Base-by-base conservation (phyloP, 768 basidiomycete genomes). In the Boletus rubescentipes region DNA sequence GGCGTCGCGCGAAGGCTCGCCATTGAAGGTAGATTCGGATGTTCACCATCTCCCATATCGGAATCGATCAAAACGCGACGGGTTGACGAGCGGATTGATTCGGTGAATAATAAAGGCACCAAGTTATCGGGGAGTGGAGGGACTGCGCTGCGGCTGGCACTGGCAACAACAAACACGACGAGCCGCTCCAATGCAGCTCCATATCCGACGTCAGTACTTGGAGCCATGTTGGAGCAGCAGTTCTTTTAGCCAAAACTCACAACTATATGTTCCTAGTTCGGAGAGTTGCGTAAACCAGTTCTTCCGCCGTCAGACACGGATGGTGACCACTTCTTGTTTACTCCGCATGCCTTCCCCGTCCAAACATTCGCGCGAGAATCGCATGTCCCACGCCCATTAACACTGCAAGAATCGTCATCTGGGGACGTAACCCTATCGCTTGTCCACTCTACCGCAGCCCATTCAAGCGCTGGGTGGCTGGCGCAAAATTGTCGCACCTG, bases 151-250 rank as follows among this genome's bases (percentile, higher is more conserved):
- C 29, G 60, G 55, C 48, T 42, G 40, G 51, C 59, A 61, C 48
- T 51, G 54, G 42, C 16, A 45, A 9, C 36, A 34, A 46, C 53
- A 59, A 63, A 60, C 46, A 61, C n/a, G 14, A 18, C 46, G 46
- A 45, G 42, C 50, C 39, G 9, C 46, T 38, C 26, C 26, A 26
- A 26, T 6, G 3, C 26, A 6, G 26, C 26, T 26, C 26, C 26
- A 26, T n/a, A 51, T 42, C 9, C 36, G n/a, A 35, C n/a, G n/a
- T 7, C 20, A 40, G 26, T 6, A 26, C 26, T 26, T 26, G 26
- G 26, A 26, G 26, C 26, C 26, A n/a, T 7, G n/a, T 30, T n/a
- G 44, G 38, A 31, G 39, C 26, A 31, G 39, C 26, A 38, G 23
- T 15, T 35, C 37, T 26, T 37, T 23, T 15, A 18, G 21, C 30